Conservation (phyloP, 2,329 filamentous ascomycete species). For the Acrodontium crateriforme region DNA sequence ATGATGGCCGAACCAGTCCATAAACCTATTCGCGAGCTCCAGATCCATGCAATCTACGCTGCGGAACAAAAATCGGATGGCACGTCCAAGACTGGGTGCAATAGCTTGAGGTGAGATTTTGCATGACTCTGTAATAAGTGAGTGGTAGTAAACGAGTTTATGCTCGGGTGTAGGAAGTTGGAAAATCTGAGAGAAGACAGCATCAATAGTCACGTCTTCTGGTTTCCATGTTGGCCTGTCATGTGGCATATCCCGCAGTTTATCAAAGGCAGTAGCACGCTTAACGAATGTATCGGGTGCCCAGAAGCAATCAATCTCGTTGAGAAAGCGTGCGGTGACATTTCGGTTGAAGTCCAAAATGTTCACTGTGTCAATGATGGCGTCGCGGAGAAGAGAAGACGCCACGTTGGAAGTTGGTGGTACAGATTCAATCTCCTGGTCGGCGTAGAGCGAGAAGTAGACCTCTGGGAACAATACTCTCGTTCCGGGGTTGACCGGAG, state of each 20-base stretch:
- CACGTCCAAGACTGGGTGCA: conserved; percentile 80
- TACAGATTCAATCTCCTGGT: conserved; percentile 74
- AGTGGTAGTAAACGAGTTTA: conserved; percentile 93
- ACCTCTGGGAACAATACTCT: conserved; percentile 79
- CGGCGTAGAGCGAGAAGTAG: conserved; percentile 81
- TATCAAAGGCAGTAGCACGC: conserved; percentile 82
- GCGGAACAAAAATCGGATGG: conserved; percentile 82
- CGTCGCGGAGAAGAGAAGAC: conserved; percentile 71
- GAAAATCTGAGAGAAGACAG: conserved; percentile 89
- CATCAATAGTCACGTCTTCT: conserved; percentile 93
- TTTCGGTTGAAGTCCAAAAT: conserved; percentile 86
- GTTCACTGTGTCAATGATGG: conserved; percentile 83
- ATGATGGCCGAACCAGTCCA: conserved; percentile 97
- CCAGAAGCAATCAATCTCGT: conserved; percentile 93
- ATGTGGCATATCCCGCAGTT: conserved; percentile 53
- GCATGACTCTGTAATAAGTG: conserved; percentile 85
- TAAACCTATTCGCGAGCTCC: conserved; percentile 72
- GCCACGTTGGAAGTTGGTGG: conserved; percentile 64
- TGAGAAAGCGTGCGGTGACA: conserved; percentile 71
- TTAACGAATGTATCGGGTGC: conserved; percentile 81
- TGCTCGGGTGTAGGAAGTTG: conserved; percentile 77
- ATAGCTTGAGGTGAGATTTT: conserved; percentile 95
- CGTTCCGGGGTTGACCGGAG: conserved; percentile 58
- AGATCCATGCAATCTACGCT: conserved; percentile 72
- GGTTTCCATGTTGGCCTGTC: conserved; percentile 83